A percentile compares a stretch with the other conserved stretches of the same genome.
phyloP scores from a whole-genome alignment of 768 basidiomycete species.

The Epithele typhae region DNA sequence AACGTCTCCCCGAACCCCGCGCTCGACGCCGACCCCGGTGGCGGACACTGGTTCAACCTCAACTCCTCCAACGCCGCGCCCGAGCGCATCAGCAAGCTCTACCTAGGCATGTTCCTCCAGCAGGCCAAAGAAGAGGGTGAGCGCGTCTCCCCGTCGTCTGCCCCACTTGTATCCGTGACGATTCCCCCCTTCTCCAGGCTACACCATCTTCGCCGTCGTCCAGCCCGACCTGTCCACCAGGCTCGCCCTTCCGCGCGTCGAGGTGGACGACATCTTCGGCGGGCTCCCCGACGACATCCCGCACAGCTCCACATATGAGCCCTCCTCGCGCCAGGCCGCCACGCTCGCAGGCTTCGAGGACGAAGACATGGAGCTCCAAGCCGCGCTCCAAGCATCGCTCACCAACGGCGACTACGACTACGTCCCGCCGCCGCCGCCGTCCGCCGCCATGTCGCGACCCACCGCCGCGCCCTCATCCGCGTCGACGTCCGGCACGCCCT shows the following conservation, averaged over 20 bases:
- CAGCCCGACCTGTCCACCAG: constrained; percentile 53
- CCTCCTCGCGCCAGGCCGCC: constrained; percentile 1
- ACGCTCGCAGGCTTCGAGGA: constrained; percentile 62
- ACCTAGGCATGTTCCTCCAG: constrained; percentile 81
- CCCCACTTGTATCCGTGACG: neutral
- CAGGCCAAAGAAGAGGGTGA: constrained; percentile 84
- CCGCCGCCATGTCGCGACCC: neutral
- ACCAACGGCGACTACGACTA: constrained; percentile 23
- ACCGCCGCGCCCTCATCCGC: neutral
- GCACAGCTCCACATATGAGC: neutral
- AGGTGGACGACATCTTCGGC: constrained; percentile 68
- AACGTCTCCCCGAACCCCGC: constrained; percentile 34
- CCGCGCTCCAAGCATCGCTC: constrained; percentile 80
- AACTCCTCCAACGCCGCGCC: constrained; percentile 70
- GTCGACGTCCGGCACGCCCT: neutral
- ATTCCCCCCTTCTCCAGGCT: constrained; percentile 42
- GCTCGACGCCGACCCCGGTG: constrained; percentile 38
- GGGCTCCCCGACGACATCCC: constrained; percentile 46
- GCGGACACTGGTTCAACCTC: constrained; percentile 85
- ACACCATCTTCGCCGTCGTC: constrained; percentile 75
- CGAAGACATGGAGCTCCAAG: constrained; percentile 86
- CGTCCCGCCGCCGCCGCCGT: neutral
- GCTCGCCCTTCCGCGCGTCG: constrained; percentile 55
- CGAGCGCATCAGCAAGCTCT: constrained; percentile 80
- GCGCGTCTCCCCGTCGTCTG: constrained; percentile 11